Conservation (phyloP, 2,329 filamentous ascomycete genomes). For the Aspergillus novoparasiticus region DNA sequence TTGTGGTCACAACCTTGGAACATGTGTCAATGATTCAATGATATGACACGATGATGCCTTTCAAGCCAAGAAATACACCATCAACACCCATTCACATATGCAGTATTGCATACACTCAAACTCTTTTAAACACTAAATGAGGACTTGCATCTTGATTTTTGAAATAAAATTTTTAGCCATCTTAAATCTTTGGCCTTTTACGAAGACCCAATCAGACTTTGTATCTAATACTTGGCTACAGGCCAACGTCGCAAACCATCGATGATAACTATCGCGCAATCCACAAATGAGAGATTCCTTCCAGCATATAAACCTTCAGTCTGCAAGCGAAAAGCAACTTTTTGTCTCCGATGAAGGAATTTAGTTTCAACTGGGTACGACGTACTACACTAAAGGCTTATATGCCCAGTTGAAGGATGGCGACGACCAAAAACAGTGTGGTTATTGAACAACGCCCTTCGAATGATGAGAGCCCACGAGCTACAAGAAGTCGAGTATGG, state of each 20-base stretch:
- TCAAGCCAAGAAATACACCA: constrained; percentile 14
- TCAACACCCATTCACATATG: not conserved
- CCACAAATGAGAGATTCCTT: not conserved
- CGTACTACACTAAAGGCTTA: not conserved
- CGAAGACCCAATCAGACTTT: not conserved
- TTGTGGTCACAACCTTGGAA: not conserved
- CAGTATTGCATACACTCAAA: not conserved
- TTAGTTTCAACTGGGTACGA: not conserved
- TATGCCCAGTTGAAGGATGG: not conserved
- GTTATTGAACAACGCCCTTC: not conserved
- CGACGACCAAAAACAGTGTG: not conserved
- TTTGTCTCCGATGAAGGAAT: not conserved
- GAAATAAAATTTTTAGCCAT: not conserved
- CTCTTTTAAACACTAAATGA: not conserved
- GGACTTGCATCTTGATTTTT: not conserved
- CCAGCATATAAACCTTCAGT: not conserved
- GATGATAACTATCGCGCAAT: constrained; percentile 1
- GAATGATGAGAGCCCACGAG: not conserved
- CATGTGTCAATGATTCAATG: not conserved
- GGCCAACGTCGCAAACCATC: not conserved
- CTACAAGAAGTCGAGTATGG: not conserved
- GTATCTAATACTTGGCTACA: not conserved
- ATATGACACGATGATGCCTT: not conserved
- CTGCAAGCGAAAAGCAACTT: not conserved
- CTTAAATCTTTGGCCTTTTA: not conserved